Evolutionary conservation across 768 basidiomycete genomes (phyloP), one percentile per base, ranked within the genome.

Genomic region (Lactarius indigo): DNA sequence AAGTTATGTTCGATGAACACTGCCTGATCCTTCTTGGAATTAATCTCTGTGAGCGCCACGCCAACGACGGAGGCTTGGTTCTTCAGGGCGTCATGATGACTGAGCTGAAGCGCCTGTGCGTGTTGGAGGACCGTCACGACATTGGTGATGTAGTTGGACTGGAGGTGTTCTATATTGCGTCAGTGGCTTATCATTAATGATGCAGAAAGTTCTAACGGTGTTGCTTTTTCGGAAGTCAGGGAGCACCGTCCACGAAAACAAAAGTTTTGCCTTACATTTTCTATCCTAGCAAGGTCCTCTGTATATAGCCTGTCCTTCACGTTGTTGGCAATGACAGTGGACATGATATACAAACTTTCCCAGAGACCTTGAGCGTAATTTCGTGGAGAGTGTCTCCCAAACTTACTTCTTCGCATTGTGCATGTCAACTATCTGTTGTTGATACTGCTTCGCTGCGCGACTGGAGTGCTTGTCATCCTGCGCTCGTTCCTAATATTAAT

Each of bases 391-490:
- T 58, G 63, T 39, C 31, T 23, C 56, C n/a, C 44, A 26, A 18
- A 28, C 39, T 44, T 65, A 92, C 92, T 93, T 94, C 80, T 93
- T 94, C 76, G 85, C 84, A 70, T 88, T 89, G 52, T 86, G 75
- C 92, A 94, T 93, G 47, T 92, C 89, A 39, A 81, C 80, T 61
- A 83, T 83, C 71, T 92, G 90, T 70, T 90, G 87, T 68, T 92
- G 91, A 54, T 84, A 85, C 71, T 92, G 91, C 74, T 84, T 87
- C 23, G 86, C 87, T 3, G 82, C 84, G 39, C 90, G 84, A 62
- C 89, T 90, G 37, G 89, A 87, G 65, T 92, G 91, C 56, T 82
- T 85, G 73, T 94, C 92, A 72, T 91, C 90, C 47, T 80, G 79
- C 52, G 84, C 83, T 64, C 88, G 85, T 59, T 80, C 84, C 90